Percentiles rank a stretch among this genome's conserved stretches.
These are phyloP conservation scores for Wickerhamomyces chaumierensis DNA, from an alignment of 805 yeast genomes.

Conservation along the genomic window DNA sequence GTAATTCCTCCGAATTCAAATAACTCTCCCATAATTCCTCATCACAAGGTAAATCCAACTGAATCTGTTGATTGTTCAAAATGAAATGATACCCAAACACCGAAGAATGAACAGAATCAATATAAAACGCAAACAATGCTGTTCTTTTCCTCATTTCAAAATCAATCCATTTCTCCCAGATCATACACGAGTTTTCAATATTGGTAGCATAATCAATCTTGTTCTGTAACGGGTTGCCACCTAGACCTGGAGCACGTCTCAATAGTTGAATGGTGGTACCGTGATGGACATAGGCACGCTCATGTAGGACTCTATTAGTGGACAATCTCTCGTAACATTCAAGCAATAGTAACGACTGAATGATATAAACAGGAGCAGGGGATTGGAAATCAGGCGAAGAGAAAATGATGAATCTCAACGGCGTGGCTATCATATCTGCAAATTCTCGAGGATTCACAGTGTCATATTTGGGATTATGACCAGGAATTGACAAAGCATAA, in stretches of 20 bases:
- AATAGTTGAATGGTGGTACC: constrained; percentile 75
- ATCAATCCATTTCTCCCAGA: constrained; percentile 66
- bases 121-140: constrained; percentile 71
- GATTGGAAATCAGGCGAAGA: constrained; percentile 63
- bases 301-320: constrained; percentile 59
- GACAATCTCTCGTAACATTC: constrained; percentile 75
- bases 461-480: constrained; percentile 8
- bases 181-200: constrained; percentile 14
- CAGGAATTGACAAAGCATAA: constrained; percentile 10
- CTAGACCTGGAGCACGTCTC: constrained; percentile 64
- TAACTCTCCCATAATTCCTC: constrained; percentile 46
- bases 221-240: constrained; percentile 46
- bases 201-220: constrained; percentile 20
- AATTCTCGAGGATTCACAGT: constrained; percentile 13
- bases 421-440: constrained; percentile 26
- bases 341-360: constrained; percentile 62
- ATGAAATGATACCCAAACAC: constrained; percentile 63
- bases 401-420: constrained; percentile 61
- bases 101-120: constrained; percentile 70
- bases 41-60: constrained; percentile 50
- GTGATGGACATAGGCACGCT: constrained; percentile 76
- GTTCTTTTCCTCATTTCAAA: constrained; percentile 69
- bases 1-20: constrained; percentile 18
- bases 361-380: constrained; percentile 66
- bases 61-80: constrained; percentile 49